Evolutionary conservation across 768 basidiomycete species (phyloP).

Genomic region (Mycena rebaudengoi): DNA sequence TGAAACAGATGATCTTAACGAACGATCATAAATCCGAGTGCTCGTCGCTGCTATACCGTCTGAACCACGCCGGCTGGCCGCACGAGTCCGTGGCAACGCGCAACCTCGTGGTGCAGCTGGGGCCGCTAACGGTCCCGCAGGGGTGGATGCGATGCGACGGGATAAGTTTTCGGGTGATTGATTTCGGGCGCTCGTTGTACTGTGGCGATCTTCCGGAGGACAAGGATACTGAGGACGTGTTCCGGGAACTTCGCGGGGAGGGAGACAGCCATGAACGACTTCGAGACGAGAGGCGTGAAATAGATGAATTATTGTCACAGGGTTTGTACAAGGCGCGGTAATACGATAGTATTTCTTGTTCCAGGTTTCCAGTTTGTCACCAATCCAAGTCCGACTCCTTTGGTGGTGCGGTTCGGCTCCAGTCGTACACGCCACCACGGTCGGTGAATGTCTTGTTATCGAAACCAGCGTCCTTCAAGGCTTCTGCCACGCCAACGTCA

Average conservation of each 20-base stretch:
- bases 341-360: too few relatives aligned
- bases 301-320: conserved; percentile 10
- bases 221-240: conserved; percentile 1
- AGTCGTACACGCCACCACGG: too few relatives aligned
- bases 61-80: conserved; percentile 45
- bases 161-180: conserved; percentile 50
- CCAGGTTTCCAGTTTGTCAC: too few relatives aligned
- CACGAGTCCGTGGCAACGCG: conserved; percentile 48
- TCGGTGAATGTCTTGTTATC: too few relatives aligned
- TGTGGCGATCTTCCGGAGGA: conserved; percentile 4
- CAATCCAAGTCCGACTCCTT: conserved; percentile 58
- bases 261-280: neutral
- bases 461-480: too few relatives aligned
- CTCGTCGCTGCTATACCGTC: conserved; percentile 44
- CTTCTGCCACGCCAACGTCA: too few relatives aligned
- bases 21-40: conserved; percentile 56
- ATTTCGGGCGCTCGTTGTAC: conserved; percentile 46
- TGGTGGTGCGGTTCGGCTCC: too few relatives aligned
- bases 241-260: neutral
- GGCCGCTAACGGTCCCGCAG: conserved; percentile 35
- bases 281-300: neutral
- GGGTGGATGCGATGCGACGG: conserved; percentile 21
- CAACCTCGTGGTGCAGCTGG: conserved; percentile 48
- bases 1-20: conserved; percentile 32
- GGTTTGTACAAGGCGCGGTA: too few relatives aligned